Conservation (phyloP, 139 green algal genomes). For the Tetradesmus lagerheimii region DNA sequence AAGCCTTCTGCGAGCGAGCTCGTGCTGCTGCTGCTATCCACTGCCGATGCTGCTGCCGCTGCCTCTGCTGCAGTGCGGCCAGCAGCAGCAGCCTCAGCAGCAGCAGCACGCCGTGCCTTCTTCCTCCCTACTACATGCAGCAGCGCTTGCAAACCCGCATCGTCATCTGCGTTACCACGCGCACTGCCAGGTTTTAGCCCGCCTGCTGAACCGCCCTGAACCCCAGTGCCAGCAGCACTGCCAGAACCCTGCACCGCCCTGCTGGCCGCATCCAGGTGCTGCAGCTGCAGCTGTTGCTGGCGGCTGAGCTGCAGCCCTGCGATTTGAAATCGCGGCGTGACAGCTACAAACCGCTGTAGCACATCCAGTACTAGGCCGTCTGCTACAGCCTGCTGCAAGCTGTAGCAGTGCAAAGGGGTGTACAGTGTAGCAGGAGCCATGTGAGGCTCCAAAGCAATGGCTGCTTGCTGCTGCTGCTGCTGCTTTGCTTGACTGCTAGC, state of each 20-base stretch:
- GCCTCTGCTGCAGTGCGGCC: background rate
- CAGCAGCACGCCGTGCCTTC: background rate
- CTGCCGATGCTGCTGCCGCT: background rate
- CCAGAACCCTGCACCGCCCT: background rate
- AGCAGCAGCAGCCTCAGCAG: background rate
- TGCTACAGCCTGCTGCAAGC: slow-evolving; percentile 46
- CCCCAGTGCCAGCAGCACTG: background rate
- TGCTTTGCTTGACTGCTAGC: background rate
- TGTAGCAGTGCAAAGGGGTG: slow-evolving; percentile 53
- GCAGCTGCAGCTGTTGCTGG: slow-evolving; percentile 29
- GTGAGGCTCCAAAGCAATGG: background rate
- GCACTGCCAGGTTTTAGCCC: background rate
- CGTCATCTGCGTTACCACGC: background rate
- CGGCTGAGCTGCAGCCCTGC: slow-evolving; percentile 21
- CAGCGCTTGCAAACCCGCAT: background rate
- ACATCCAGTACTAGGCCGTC: slow-evolving; percentile 60
- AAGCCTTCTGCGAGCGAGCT: slow-evolving; percentile 42
- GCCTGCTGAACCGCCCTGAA: background rate
- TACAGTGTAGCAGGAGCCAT: slow-evolving; percentile 40
- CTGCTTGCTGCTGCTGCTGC: background rate
- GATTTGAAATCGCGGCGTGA: slow-evolving; percentile 55
- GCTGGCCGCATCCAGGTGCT: background rate
- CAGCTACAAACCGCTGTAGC: slow-evolving; percentile 47
- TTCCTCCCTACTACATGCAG: background rate
- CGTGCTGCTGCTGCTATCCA: background rate